Percentiles rank a stretch among this genome's conserved stretches.
Conservation (phyloP, 306 rosid species). For the Gleditsia sinensis region DNA sequence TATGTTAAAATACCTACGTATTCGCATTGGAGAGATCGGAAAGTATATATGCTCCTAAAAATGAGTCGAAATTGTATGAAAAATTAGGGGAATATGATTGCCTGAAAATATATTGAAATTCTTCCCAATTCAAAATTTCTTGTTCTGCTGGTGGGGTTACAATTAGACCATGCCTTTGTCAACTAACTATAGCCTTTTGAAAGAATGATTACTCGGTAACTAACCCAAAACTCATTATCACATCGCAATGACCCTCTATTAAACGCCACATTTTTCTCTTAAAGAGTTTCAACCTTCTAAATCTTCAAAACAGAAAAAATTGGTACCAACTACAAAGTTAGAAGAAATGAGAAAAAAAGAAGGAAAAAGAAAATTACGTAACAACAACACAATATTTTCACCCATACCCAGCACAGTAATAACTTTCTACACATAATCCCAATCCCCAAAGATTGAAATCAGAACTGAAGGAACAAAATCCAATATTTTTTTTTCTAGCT, state of each 20-base stretch:
- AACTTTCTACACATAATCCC: neutral
- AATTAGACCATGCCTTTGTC: no score
- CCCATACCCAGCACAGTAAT: neutral
- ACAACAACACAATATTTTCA: neutral
- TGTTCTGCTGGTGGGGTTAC: no score
- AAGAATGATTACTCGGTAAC: neutral
- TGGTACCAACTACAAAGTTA: neutral
- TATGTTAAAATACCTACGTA: no score
- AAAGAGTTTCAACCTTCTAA: neutral
- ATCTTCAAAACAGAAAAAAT: neutral
- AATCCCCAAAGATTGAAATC: neutral
- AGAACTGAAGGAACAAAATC: neutral
- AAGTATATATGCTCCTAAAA: no score
- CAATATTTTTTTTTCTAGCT: neutral
- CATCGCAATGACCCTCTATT: neutral
- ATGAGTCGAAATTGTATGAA: no score
- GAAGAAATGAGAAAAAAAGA: neutral
- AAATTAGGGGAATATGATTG: no score
- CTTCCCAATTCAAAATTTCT: no score
- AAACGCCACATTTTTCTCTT: neutral
- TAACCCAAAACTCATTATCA: no score
- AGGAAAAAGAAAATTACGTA: neutral
- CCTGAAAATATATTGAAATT: no score
- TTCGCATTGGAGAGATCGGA: no score
- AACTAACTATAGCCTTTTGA: neutral